Evolutionary conservation across 768 basidiomycete genomes (phyloP), one percentile per base, ranked within the genome.

Genomic region (Boletellus ananiceps): DNA sequence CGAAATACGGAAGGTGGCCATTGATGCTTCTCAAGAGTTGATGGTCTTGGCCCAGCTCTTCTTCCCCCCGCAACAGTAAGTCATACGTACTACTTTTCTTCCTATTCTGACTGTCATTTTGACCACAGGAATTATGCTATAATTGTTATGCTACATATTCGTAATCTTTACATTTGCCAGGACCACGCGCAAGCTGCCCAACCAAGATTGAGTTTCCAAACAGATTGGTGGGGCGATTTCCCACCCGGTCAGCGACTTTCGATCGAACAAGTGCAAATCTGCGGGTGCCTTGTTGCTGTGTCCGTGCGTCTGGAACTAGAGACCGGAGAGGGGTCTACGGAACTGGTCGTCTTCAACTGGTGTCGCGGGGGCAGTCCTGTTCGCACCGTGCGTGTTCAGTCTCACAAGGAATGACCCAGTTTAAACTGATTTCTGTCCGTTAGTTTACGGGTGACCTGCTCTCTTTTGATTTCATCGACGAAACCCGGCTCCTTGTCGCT

Each of bases 131-230:
- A 58, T 45, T 56, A 56, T 3, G 58, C 63, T 14, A 64, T 64
- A 45, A 50, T 46, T 14, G 54, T 59, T 52, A 48, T 54, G 15
- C 38, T 84, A 54, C 78, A 79, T 53, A 71, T 84, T 49, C 76
- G 79, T 50, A 71, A 81, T 59, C 62, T 83, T 44, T 77, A 75
- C 69, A 70, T 69, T n/a, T 80, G 79, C 50, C 75, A 72, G 47
- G 78, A 79, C 57, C 81, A 84, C 57, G 69, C 74, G 27, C 68
- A 64, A 43, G 75, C 79, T 25, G 37, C 54, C 34, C 61, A 68
- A 32, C 54, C 64, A 15, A 54, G 57, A 21, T 47, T 68, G 29
- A 57, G 50, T 27, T 66, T 64, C 37, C 66, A 56, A 45, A 69
- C 68, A 11, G 66, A 67, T 32, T 69, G 66, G 66, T 69, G 68